phyloP scores from a whole-genome alignment of 2,329 filamentous ascomycete species.

The Xylaria sp. region DNA sequence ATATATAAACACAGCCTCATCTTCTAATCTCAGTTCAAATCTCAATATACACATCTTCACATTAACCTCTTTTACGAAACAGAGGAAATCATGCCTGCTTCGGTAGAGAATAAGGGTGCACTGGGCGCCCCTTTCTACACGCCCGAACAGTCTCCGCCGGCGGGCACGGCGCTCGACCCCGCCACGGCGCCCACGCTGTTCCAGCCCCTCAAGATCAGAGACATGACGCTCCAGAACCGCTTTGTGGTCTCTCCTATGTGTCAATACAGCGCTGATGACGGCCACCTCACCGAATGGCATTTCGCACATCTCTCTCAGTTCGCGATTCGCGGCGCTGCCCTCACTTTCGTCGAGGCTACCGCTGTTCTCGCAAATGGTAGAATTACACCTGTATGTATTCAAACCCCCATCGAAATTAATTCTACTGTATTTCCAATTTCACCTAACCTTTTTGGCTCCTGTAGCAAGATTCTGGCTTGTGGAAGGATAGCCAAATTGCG shows the following conservation, averaged over 20 bases:
- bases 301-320: slow-evolving; percentile 85
- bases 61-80: neutral
- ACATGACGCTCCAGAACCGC: slow-evolving; percentile 65
- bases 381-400: slow-evolving; percentile 71
- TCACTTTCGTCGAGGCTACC: slow-evolving; percentile 83
- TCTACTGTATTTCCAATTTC: no score
- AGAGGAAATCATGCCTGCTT: slow-evolving; percentile 41
- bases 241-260: slow-evolving; percentile 72
- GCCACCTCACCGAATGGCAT: slow-evolving; percentile 84
- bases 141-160: slow-evolving; percentile 62
- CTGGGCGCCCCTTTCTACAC: slow-evolving; percentile 64
- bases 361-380: slow-evolving; percentile 79
- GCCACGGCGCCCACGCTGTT: slow-evolving; percentile 63
- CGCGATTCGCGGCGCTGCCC: slow-evolving; percentile 76
- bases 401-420: no score
- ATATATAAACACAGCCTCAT: neutral
- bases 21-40: neutral
- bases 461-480: slow-evolving; percentile 77
- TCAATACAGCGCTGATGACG: slow-evolving; percentile 66
- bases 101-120: slow-evolving; percentile 53
- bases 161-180: slow-evolving; percentile 59
- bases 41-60: neutral
- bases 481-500: slow-evolving; percentile 84
- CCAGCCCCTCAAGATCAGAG: slow-evolving; percentile 65
- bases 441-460: slow-evolving; percentile 4